Evolutionary conservation across 352 stramenopile species (phyloP), one percentile per base, ranked within the genome.

Genomic region (Phytopythium helicoides): DNA sequence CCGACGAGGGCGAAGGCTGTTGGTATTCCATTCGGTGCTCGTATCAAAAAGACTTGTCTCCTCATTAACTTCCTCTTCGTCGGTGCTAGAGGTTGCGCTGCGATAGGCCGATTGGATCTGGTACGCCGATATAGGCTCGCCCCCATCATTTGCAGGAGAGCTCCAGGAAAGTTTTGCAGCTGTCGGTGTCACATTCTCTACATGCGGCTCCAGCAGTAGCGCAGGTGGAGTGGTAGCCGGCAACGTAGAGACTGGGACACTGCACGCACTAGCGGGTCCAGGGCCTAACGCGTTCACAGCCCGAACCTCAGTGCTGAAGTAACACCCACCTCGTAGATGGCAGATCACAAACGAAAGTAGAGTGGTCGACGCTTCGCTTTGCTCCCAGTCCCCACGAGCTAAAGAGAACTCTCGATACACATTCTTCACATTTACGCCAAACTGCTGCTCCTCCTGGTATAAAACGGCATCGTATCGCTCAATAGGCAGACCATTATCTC

Each of bases 361-460:
- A 6, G 42, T 53, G n/a, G n/a, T n/a, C n/a, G n/a, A n/a, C 9
- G 28, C 28, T 5, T 33, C 28, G 28, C 28, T 10, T 33, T 47
- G 28, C 7, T 62, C 37, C 25, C 73, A 56, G 25, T 86, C 57
- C 0, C 48, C 25, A 1, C 64, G 46, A 5, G 15, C 1, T 9
- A 84, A 21, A 14, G 44, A 51, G 22, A 85, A 54, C 22, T 83
- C 64, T 0, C 72, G 74, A 4, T 61, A 60, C 8, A 88, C n/a
- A 3, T 56, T 56, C 11, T 74, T 73, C 15, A 72, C 69, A 3
- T 56, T 54, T 23, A 92, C 68, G 8, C 78, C 76, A 54, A 86
- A 87, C 44, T 87, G 69, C 21, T 65, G 58, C 34, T 89, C 76
- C 54, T 89, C 70, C 9, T 14, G 52, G 49, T 73, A 87, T 10